Evolutionary conservation across 208 protist genomes (phyloP).

Genomic region (Trypanosoma rangeli): DNA sequence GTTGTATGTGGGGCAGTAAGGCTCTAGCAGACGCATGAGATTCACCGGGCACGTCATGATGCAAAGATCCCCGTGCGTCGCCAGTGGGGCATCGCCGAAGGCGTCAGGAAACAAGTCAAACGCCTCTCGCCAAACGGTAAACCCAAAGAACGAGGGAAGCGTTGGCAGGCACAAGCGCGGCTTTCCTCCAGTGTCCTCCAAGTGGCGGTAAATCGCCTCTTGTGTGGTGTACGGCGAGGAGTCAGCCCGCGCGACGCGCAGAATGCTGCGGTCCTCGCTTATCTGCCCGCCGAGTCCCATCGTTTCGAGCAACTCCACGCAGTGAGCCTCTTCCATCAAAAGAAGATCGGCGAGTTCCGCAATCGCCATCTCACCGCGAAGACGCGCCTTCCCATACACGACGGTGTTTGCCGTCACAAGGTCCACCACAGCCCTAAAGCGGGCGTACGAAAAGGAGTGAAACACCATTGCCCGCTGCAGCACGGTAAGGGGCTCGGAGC

Average conservation of each 20-base stretch:
- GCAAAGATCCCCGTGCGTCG: slow-evolving; percentile 27
- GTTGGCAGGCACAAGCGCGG: slow-evolving; percentile 62
- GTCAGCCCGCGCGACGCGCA: slow-evolving; percentile 16
- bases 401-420: slow-evolving; percentile 71
- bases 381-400: slow-evolving; percentile 59
- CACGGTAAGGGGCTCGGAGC: slow-evolving; percentile 40
- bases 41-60: slow-evolving; percentile 67
- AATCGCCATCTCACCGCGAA: slow-evolving; percentile 44
- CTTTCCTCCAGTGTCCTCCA: slow-evolving; percentile 54
- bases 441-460: slow-evolving; percentile 83
- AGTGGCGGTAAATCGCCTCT: slow-evolving; percentile 35
- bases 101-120: slow-evolving; percentile 50
- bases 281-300: slow-evolving; percentile 60
- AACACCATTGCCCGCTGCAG: slow-evolving; percentile 76
- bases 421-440: slow-evolving; percentile 79
- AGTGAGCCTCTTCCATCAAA: slow-evolving; percentile 52
- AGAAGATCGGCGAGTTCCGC: slow-evolving; percentile 46
- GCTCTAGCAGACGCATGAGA: slow-evolving; percentile 78
- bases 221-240: slow-evolving; percentile 42
- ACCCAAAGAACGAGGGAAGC: slow-evolving; percentile 63
- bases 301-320: slow-evolving; percentile 47
- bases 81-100: background rate
- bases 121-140: slow-evolving; percentile 58
- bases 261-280: slow-evolving; percentile 12
- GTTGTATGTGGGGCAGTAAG: slow-evolving; percentile 81